A percentile compares a stretch with the other conserved stretches of the same genome.
These are phyloP conservation scores for Fusarium virguliforme DNA, from an alignment of 2,329 filamentous ascomycete genomes.

Conservation along the genomic window DNA sequence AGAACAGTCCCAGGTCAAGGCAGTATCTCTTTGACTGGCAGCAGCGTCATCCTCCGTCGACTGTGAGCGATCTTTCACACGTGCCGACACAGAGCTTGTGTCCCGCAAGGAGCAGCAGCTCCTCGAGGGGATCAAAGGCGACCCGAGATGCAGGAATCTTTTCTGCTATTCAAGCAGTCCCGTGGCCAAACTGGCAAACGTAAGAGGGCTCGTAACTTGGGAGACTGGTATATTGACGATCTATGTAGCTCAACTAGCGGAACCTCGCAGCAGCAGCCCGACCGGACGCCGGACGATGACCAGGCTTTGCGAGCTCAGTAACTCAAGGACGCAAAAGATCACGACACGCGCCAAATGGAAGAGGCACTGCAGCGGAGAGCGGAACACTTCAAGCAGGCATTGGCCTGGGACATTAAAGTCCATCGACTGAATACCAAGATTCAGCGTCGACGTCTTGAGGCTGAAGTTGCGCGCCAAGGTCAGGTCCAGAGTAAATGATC, in stretches of 20 bases:
- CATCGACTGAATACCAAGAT: constrained; percentile 1
- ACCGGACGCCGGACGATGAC: not conserved
- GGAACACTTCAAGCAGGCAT: not conserved
- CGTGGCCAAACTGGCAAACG: not conserved
- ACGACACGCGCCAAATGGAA: not conserved
- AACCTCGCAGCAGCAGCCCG: not conserved
- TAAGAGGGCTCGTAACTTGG: not conserved
- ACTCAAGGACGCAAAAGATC: not conserved
- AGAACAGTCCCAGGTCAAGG: not conserved
- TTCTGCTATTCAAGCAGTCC: not conserved
- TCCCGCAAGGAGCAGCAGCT: not conserved
- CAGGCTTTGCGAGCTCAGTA: not conserved
- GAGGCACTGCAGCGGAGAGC: not conserved
- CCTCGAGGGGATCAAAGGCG: not conserved
- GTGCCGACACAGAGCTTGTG: not conserved
- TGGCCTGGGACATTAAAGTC: not conserved
- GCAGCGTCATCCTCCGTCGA: not conserved
- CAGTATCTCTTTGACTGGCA: not conserved
- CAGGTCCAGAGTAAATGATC: too few species aligned
- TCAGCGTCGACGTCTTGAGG: not conserved
- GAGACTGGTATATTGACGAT: not conserved
- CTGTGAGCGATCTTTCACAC: not conserved
- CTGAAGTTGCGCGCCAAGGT: not conserved
- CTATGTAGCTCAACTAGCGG: not conserved
- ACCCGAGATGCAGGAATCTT: constrained; percentile 1